Evolutionary conservation across 176 grass and related monocot genomes (phyloP), one percentile per base, ranked within the genome.

Genomic region (Puya raimondii): DNA sequence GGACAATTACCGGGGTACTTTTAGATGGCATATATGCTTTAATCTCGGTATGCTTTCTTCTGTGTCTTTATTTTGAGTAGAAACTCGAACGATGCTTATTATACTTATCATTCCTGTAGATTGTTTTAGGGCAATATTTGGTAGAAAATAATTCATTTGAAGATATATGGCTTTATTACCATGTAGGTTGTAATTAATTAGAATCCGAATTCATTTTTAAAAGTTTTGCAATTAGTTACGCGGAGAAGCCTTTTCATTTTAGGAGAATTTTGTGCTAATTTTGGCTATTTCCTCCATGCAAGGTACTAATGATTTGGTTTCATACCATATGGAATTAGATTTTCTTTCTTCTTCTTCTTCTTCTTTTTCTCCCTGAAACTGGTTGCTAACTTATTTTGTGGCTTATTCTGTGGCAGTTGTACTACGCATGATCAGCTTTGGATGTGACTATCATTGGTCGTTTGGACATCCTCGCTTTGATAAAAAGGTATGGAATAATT

Each of bases 11-110:
- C 74, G 89, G 58, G 94, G 94, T 71, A 90, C 86, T 79, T 97
- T 97, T 86, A 88, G 94, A 54, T 97, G 94, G 94, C 94, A 92
- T 74, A 97, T 92, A 74, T 97, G 86, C 80, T 97, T 97, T 74
- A 97, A 97, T 78, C 88, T 97, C 70, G 89, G 94, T 97, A 92
- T 70, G 29, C 66, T 54, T 66, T 80, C 52, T 67, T 21, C 15
- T 27, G 2, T 70, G 22, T 61, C 23, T 48, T 72, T 76, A 12
- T 16, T 72, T 77, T 63, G 66, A 23, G 9, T 27, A 59, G 6
- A 61, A 61, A 61, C 21, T 22, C 9, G 13, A 61, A 61, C 22
- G 56, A 61, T 61, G 17, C 56, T 22, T 61, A 42, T 16, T 4
- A 47, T 27, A 29, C 64, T 47, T 63, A 63, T 63, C 64, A 33